Conservation (phyloP, 306 rosid genomes). For the Acacia crassicarpa region DNA sequence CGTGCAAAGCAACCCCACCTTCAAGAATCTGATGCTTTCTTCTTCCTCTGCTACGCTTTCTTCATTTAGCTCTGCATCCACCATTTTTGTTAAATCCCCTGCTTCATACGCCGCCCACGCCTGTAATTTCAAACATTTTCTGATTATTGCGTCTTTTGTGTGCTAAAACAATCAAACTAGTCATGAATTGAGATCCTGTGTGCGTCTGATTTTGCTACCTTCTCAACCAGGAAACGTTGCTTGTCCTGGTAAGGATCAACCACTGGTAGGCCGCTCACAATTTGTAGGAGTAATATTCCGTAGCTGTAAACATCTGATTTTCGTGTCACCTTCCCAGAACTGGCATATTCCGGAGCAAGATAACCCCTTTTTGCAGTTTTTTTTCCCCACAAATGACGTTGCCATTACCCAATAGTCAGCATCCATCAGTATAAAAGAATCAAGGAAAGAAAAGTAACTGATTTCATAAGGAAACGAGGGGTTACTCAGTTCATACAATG, state of each 20-base stretch:
- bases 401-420: slow-evolving; percentile 19
- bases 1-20: slow-evolving; percentile 81
- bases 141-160: too few relatives aligned
- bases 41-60: slow-evolving; percentile 47
- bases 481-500: slow-evolving; percentile 59
- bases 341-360: slow-evolving; percentile 94
- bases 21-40: slow-evolving; percentile 65
- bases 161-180: too few relatives aligned
- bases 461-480: neutral
- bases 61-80: slow-evolving; percentile 57
- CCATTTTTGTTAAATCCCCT: slow-evolving; percentile 42
- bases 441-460: neutral
- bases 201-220: slow-evolving; percentile 45
- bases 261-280: slow-evolving; percentile 64
- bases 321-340: slow-evolving; percentile 75
- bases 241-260: slow-evolving; percentile 60
- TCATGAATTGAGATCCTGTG: neutral
- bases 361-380: slow-evolving; percentile 60
- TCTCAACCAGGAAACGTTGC: slow-evolving; percentile 78
- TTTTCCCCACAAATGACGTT: neutral
- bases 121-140: slow-evolving; percentile 52
- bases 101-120: slow-evolving; percentile 69
- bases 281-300: slow-evolving; percentile 75
- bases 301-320: slow-evolving; percentile 93
- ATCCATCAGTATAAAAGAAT: neutral